Conservation (phyloP, 2,329 filamentous ascomycete genomes). For the Ambrosiella beaveri region DNA sequence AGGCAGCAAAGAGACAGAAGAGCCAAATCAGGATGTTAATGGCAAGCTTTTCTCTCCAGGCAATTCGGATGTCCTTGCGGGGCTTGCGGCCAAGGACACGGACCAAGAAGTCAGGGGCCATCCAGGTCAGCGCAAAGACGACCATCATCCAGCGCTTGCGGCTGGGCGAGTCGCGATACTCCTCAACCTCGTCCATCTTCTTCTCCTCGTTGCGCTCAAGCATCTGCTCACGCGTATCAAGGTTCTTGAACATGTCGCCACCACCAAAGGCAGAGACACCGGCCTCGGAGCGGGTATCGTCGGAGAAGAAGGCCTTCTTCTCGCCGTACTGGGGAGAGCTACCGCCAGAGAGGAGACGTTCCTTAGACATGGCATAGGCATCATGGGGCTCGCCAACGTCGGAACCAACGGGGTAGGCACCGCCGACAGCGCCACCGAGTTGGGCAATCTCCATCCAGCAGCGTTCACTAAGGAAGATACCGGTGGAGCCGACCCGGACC, state of each 20-base stretch:
- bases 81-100: constrained; percentile 64
- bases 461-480: constrained; percentile 85
- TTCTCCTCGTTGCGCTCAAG: constrained; percentile 89
- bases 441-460: constrained; percentile 87
- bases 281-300: constrained; percentile 81
- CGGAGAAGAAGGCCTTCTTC: constrained; percentile 66
- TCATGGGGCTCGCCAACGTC: constrained; percentile 47
- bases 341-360: constrained; percentile 37
- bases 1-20: constrained; percentile 56
- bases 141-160: constrained; percentile 83
- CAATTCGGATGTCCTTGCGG: constrained; percentile 77
- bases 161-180: constrained; percentile 55
- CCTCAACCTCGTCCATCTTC: constrained; percentile 78
- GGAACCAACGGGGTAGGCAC: constrained; percentile 35
- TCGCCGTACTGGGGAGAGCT: constrained; percentile 48
- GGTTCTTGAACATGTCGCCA: constrained; percentile 95
- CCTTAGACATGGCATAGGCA: constrained; percentile 45
- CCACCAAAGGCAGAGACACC: constrained; percentile 78
- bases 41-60: constrained; percentile 92
- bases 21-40: constrained; percentile 98
- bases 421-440: constrained; percentile 28
- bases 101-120: constrained; percentile 70
- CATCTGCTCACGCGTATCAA: constrained; percentile 87
- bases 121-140: constrained; percentile 72
- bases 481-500: constrained; percentile 75